Base-by-base conservation (phyloP, 2,329 filamentous ascomycete species). In the Hypoxylon sp. region DNA sequence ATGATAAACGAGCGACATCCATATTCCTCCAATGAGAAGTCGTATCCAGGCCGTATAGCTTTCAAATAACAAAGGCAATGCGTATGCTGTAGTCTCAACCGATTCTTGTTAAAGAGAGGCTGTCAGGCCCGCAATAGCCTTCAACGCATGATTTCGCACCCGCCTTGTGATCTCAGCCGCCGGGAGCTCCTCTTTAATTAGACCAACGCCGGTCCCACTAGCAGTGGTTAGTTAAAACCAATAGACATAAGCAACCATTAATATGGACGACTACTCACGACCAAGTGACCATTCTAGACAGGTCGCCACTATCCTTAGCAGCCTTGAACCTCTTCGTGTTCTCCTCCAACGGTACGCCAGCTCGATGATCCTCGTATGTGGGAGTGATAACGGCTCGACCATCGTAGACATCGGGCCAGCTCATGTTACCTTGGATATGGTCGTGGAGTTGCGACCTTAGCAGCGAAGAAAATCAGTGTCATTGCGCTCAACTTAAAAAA, bases 391-490 rank as follows among this genome's bases (percentile, higher is more conserved):
- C 57, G 9, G 76, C 77, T 3, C 77, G 74, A 5, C 73, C 77
- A 48, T 79, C 76, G 56, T 79, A 79, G 3, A 75, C 13, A 1
- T 71, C 63, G 3, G 77, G 77, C 77, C 77, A 79, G 37, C 50
- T 64, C 39, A 37, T 66, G 37, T 75, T 77, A 8, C 76, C 72
- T 33, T 76, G 74, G 6, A 79, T 68, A 19, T 75, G 74, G 46
- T 79, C 77, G 60, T 79, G 77, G 31, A 78, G 46, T 37, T 77
- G 68, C 3, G 77, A 76, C 58, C 77, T 79, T 52, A 3, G 10
- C 3, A 17, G 17, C 14, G 50, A 42, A n/a, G 5, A 8, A 8
- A 29, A 13, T 10, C 14, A 57, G 26, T 8, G 35, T 53, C 10
- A 17, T 35, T 46, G 31, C 1, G 44, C 24, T 46, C 9, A 17